Conservation (phyloP, 2,329 filamentous ascomycete genomes). For the Mollisia scopiformis region DNA sequence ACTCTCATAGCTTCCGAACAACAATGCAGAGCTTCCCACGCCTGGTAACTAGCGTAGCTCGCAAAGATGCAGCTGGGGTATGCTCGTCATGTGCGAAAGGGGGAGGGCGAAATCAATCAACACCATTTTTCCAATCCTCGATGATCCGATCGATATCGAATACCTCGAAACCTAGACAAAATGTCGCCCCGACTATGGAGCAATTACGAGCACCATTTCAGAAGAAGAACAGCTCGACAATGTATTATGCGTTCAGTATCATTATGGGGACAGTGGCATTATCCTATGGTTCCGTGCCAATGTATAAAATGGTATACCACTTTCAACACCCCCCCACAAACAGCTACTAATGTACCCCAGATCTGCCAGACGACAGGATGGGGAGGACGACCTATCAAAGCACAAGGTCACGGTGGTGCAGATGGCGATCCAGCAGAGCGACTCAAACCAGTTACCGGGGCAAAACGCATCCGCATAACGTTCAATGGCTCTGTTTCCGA, state of each 20-base stretch:
- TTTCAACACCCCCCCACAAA: conserved; percentile 2
- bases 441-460: conserved; percentile 77
- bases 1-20: not conserved
- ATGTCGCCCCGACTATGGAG: conserved; percentile 60
- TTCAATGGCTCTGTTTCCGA: conserved; percentile 97
- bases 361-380: conserved; percentile 87
- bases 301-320: conserved; percentile 78
- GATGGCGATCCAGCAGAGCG: conserved; percentile 72
- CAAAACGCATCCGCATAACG: conserved; percentile 88
- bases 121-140: conserved; percentile 30
- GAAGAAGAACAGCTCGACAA: conserved; percentile 68
- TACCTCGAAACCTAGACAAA: conserved; percentile 31
- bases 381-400: conserved; percentile 90
- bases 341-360: conserved; percentile 42
- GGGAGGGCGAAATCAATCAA: conserved; percentile 12
- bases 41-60: conserved; percentile 22
- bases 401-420: conserved; percentile 64
- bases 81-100: conserved; percentile 34
- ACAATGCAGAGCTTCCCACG: conserved; percentile 31
- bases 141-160: conserved; percentile 30
- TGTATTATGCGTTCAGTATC: conserved; percentile 76
- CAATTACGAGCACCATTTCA: conserved; percentile 66
- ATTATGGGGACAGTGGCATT: conserved; percentile 80
- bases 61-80: conserved; percentile 33
- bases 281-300: conserved; percentile 80